Evolutionary conservation across 441 rosid species (phyloP).

Genomic region (Pelargonium citronellum): DNA sequence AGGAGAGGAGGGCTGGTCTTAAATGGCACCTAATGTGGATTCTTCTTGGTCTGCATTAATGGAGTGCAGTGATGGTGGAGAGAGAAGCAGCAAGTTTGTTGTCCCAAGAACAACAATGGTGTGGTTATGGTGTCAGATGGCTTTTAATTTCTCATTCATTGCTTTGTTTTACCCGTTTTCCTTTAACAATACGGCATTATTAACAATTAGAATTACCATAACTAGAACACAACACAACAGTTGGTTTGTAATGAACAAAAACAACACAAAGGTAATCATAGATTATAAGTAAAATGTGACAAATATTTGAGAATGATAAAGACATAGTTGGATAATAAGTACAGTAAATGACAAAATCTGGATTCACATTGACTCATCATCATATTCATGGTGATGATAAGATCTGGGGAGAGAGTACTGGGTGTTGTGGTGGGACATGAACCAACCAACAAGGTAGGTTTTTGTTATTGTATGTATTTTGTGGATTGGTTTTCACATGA

Average conservation of each 20-base stretch:
- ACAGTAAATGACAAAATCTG: no score
- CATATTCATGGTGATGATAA: not conserved
- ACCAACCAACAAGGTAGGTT: not conserved
- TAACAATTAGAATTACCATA: no score
- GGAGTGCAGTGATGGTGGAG: not conserved
- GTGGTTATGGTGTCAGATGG: conserved; percentile 21
- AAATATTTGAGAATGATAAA: no score
- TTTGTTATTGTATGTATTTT: not conserved
- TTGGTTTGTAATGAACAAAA: not conserved
- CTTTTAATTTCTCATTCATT: conserved; percentile 10
- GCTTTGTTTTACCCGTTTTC: not conserved
- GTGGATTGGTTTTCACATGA: not conserved
- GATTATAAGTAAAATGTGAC: no score
- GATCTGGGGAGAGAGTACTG: not conserved
- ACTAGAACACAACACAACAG: no score
- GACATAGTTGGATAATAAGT: no score
- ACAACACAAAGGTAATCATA: not conserved
- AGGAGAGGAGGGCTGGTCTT: not conserved
- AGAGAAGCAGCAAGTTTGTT: conserved; percentile 15
- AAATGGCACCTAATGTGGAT: not conserved
- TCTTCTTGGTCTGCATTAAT: conserved; percentile 2
- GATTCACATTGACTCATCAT: no score
- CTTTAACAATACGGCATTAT: not conserved
- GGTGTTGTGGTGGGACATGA: not conserved
- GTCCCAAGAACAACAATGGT: conserved; percentile 34